Evolutionary conservation across 306 rosid genomes (phyloP), one percentile per base, ranked within the genome.

Genomic region (Cucurbita moschata): DNA sequence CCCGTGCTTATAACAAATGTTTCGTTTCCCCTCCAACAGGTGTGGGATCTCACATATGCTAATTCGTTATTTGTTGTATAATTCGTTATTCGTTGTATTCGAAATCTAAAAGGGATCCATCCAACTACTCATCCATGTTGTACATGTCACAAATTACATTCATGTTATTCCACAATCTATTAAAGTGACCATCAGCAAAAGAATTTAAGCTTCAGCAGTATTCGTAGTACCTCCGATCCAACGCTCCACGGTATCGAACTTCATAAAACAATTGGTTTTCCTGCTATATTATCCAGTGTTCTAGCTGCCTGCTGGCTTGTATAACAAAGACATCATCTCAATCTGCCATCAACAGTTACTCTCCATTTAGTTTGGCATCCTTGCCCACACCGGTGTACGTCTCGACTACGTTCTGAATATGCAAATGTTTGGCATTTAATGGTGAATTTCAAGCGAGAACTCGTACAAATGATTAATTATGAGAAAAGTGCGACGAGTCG

Each of bases 401-500:
- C 61, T 90, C 90, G 63, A 76, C 82, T 21, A 86, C 74, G 71
- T 82, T 96, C 97, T 93, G 96, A 52, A 81, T 83, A 49, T 68
- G 56, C 59, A 12, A 5, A n/a, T 64, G 35, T 65, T 65, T 65
- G 18, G 11, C 39, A 46, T 47, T 68, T 10, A 26, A 23, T 47
- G 43, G 8, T 47, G 73, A 68, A 68, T 47, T 68, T 30, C 57
- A 8, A 7, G 23, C 57, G 18, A 61, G 23, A 61, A 38, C 0
- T 38, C 3, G 40, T 67, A 12, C 35, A 46, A 19, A 43, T 42
- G 71, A 65, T 42, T 46, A 46, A 14, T 67, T 21, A 23, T 43
- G 42, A 21, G 4, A 47, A 35, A 50, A 67, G 7, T 68, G 73
- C 16, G 19, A 46, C 0, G 40, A 68, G 73, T 47, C 46, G 3